Conservation (phyloP, 306 rosid genomes). For the Cucumis hystrix region DNA sequence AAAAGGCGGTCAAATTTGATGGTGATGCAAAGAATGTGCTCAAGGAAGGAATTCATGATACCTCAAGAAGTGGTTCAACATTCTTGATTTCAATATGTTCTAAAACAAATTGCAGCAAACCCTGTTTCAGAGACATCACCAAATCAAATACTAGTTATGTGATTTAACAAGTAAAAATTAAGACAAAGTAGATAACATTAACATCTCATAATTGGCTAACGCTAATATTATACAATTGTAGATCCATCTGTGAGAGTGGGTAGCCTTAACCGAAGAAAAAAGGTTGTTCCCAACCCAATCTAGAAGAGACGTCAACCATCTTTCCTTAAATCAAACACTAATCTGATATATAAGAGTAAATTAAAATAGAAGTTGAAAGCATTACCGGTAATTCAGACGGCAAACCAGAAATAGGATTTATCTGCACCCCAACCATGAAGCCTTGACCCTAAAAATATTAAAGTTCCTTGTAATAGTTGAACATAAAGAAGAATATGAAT, state of each 20-base stretch:
- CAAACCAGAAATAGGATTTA: conserved; percentile 83
- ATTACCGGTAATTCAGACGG: conserved; percentile 79
- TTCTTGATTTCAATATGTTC: conserved; percentile 62
- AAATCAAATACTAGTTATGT: conserved; percentile 2
- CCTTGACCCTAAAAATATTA: conserved; percentile 79
- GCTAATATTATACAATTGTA: neutral
- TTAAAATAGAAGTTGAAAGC: conserved; percentile 12
- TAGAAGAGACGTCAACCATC: no score
- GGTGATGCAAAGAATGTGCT: neutral
- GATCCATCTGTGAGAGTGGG: no score
- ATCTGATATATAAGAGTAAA: neutral
- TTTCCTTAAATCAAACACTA: neutral
- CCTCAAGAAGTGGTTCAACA: conserved; percentile 81
- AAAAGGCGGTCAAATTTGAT: neutral
- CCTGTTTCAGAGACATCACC: conserved; percentile 29
- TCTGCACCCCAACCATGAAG: conserved; percentile 96
- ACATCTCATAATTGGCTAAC: neutral
- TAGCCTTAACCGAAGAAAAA: no score
- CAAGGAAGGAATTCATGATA: conserved; percentile 21
- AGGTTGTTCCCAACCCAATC: no score
- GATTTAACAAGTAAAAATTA: conserved; percentile 11
- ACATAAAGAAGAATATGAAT: conserved; percentile 8
- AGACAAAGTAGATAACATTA: neutral
- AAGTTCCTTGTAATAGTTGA: conserved; percentile 8
- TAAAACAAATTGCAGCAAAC: conserved; percentile 51